These are phyloP conservation scores for Aciculosporium take DNA, from an alignment of 2,329 filamentous ascomycete genomes.

Conservation along the genomic window DNA sequence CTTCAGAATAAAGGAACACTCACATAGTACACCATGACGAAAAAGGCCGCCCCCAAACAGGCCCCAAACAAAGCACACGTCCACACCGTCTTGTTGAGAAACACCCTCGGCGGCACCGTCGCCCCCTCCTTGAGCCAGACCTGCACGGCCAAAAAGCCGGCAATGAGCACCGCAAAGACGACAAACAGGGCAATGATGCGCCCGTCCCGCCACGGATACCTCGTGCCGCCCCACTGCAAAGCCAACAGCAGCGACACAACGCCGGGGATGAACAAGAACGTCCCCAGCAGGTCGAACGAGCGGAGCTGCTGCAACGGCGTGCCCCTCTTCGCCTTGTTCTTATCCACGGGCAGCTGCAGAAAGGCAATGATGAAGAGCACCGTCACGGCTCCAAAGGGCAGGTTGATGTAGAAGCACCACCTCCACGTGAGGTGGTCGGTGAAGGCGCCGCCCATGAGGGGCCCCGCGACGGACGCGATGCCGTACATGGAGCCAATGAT, in stretches of 20 bases:
- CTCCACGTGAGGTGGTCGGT: conserved; percentile 23
- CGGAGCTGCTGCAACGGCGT: conserved; percentile 1
- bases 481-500: conserved; percentile 28
- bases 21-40: conserved; percentile 8
- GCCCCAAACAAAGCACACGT: conserved; percentile 13
- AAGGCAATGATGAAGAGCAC: conserved; percentile 17
- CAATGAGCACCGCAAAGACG: conserved; percentile 5
- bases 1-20: conserved; percentile 13
- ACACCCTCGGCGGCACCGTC: conserved; percentile 6
- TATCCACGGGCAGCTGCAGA: conserved; percentile 4
- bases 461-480: conserved; percentile 25
- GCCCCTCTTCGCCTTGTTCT: conserved; percentile 6
- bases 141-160: conserved; percentile 21
- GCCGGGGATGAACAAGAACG: conserved; percentile 18
- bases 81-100: conserved; percentile 14
- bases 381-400: conserved; percentile 23
- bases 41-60: conserved; percentile 9
- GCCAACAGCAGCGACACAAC: conserved; percentile 34
- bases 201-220: conserved; percentile 14
- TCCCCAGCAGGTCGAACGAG: conserved; percentile 14
- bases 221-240: conserved; percentile 33
- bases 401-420: conserved; percentile 28
- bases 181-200: conserved; percentile 7
- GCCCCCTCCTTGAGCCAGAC: conserved; percentile 13
- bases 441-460: conserved; percentile 21